Percentiles rank a stretch among this genome's conserved stretches.
Evolutionary conservation across 192 early-diverging fungal species (phyloP).

Genomic region (Phycomyces blakesleeanus): DNA sequence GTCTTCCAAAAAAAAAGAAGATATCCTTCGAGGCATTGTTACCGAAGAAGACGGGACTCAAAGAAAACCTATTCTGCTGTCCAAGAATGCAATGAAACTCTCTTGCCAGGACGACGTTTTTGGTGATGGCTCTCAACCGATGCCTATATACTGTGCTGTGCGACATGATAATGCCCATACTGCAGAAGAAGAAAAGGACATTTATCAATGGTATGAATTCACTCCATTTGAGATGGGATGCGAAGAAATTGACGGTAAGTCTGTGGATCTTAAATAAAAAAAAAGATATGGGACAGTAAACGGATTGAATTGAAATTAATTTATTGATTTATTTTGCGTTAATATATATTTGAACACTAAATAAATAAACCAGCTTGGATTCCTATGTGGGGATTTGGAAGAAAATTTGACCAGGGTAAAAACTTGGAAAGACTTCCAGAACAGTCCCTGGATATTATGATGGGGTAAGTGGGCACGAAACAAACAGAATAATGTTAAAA

Average conservation of each 20-base stretch:
- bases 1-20: constrained; percentile 32
- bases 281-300: too few relatives aligned
- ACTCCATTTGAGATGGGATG: constrained; percentile 78
- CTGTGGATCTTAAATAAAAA: too few relatives aligned
- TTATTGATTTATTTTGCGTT: not conserved
- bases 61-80: not conserved
- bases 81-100: constrained; percentile 49
- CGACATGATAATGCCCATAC: constrained; percentile 50
- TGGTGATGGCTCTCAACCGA: constrained; percentile 56
- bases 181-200: constrained; percentile 15
- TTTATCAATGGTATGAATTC: constrained; percentile 82
- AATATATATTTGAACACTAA: not conserved
- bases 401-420: constrained; percentile 62
- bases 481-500: too few relatives aligned
- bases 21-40: not conserved
- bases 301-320: too few relatives aligned
- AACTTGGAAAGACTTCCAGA: constrained; percentile 63
- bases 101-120: constrained; percentile 48
- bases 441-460: constrained; percentile 57
- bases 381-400: constrained; percentile 75
- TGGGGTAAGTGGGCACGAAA: constrained; percentile 62
- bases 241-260: constrained; percentile 61
- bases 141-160: constrained; percentile 78
- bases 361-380: constrained; percentile 54
- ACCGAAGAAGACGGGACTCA: constrained; percentile 33